A percentile compares a stretch with the other conserved stretches of the same genome.
These are phyloP conservation scores for Pyrenula massariospora DNA, from an alignment of 495 filamentous ascomycete genomes.

Conservation along the genomic window DNA sequence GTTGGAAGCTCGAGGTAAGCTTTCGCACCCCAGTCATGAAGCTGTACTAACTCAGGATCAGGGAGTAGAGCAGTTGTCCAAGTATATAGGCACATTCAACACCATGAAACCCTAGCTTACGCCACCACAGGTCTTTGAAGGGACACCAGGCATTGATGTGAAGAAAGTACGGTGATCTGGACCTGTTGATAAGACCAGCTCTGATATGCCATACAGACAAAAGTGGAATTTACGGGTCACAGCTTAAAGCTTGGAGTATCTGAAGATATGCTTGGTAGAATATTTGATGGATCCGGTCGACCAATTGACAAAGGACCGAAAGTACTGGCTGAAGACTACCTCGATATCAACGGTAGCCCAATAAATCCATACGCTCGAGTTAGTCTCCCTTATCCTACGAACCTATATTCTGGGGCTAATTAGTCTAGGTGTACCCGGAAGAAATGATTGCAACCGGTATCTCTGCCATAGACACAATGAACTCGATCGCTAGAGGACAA, in stretches of 20 bases:
- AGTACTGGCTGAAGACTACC: constrained; percentile 91
- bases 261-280: constrained; percentile 97
- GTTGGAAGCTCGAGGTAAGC: constrained; percentile 83
- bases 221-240: constrained; percentile 93
- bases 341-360: constrained; percentile 98
- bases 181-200: background rate
- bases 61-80: constrained; percentile 88
- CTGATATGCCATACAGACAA: constrained; percentile 42
- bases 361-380: constrained; percentile 98
- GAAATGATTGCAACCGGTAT: constrained; percentile 99
- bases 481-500: constrained; percentile 98
- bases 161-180: constrained; percentile 60
- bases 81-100: constrained; percentile 29
- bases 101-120: constrained; percentile 5
- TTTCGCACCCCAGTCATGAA: constrained; percentile 2
- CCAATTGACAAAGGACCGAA: constrained; percentile 98
- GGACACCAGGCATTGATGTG: constrained; percentile 92
- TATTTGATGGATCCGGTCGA: constrained; percentile 95
- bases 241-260: constrained; percentile 97
- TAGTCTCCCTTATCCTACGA: constrained; percentile 19
- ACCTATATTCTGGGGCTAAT: background rate
- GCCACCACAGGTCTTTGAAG: constrained; percentile 76
- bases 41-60: constrained; percentile 17
- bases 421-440: constrained; percentile 96
- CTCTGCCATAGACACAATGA: constrained; percentile 99